phyloP scores from a whole-genome alignment of 2,329 filamentous ascomycete species.

The Trichophyton equinum region DNA sequence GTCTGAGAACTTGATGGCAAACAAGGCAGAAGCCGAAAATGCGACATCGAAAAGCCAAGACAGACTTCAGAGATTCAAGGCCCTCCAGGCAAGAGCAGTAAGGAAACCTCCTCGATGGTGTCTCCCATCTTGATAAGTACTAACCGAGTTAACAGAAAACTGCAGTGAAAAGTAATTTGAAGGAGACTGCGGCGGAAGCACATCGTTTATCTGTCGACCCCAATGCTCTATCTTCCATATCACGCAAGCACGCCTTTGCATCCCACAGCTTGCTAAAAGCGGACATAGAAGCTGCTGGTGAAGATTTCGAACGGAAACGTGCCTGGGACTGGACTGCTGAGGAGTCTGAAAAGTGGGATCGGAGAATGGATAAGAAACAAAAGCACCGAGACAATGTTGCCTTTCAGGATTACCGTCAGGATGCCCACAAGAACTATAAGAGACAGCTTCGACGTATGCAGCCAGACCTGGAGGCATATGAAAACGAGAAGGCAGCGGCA shows the following conservation, averaged over 20 bases:
- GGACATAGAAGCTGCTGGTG: conserved; percentile 69
- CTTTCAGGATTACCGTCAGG: conserved; percentile 78
- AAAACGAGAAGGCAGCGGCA: conserved; percentile 69
- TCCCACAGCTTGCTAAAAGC: conserved; percentile 88
- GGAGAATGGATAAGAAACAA: conserved; percentile 73
- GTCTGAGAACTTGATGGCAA: not conserved
- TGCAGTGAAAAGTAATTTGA: conserved; percentile 49
- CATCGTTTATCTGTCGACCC: conserved; percentile 69
- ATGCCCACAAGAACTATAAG: conserved; percentile 89
- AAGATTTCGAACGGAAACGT: conserved; percentile 93
- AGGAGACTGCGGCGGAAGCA: conserved; percentile 72
- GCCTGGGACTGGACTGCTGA: conserved; percentile 99
- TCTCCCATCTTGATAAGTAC: conserved; percentile 19
- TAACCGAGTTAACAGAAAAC: conserved; percentile 25
- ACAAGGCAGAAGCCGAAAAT: conserved; percentile 8
- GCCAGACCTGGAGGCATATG: conserved; percentile 72
- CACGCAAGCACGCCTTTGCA: conserved; percentile 74
- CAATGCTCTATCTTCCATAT: conserved; percentile 61
- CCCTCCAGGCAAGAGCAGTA: conserved; percentile 64
- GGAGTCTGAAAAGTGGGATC: conserved; percentile 89
- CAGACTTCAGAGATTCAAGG: conserved; percentile 71
- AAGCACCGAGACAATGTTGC: conserved; percentile 70
- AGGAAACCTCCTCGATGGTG: conserved; percentile 11
- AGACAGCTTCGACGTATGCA: conserved; percentile 67
- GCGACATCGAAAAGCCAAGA: conserved; percentile 38